Evolutionary conservation across 768 basidiomycete species (phyloP), one percentile per base, ranked within the genome.

Genomic region (Russula olivacea): DNA sequence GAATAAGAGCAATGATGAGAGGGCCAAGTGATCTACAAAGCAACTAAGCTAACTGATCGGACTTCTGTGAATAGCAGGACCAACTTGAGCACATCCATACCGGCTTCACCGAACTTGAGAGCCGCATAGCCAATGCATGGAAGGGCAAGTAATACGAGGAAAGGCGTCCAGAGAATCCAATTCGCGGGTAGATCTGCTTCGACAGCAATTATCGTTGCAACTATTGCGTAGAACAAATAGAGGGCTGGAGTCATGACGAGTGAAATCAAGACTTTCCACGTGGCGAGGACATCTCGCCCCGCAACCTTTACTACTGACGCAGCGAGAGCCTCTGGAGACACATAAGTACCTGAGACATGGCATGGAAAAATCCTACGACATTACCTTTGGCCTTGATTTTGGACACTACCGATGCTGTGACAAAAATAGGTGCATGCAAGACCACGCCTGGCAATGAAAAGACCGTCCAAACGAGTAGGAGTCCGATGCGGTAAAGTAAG

Each of bases 251-350:
- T 87, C 53, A 91, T 78, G 25, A 87, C 95, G 59, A 98, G 77
- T 7, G 93, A 95, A 61, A 98, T 93, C 30, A 98, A 80, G 43
- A 98, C 86, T 72, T 98, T 98, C 95, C 95, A 98, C 2, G 94
- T 93, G 0, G 92, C 94, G 19, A 98, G 79, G 21, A 98, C 96
- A 71, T 98, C 95, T 47, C 91, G 83, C 17, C 88, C 95, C 14
- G 91, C 91, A 57, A 98, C 85, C 75, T 98, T 98, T 71, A 98
- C 95, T 5, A 83, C 85, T 14, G 95, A 97, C 7, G 89, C 93
- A 28, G 94, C 96, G 61, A 98, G 87, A 14, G 95, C 95, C 81
- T 94, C 95, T 97, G 74, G 4, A 41, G 30, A 36, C 19, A 49
- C 23, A 52, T 58, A 32, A 55, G 23, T 14, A 48, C 11, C 21